Conservation (phyloP, 495 filamentous ascomycete genomes). For the Cercophora scortea region DNA sequence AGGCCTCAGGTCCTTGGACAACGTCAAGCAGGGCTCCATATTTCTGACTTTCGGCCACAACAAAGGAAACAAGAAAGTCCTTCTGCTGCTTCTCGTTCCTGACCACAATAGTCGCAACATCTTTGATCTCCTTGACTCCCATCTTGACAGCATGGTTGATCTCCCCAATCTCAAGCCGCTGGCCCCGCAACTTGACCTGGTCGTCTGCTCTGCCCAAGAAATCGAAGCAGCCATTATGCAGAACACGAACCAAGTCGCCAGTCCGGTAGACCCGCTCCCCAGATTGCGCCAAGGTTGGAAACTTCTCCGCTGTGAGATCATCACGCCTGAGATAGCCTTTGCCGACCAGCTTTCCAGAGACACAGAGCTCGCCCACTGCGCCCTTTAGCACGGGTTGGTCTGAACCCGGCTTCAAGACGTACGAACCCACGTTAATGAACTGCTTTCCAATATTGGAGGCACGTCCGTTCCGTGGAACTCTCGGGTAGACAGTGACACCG, state of each 20-base stretch:
- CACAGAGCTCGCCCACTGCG: slow-evolving; percentile 76
- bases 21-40: slow-evolving; percentile 16
- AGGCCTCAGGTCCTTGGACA: slow-evolving; percentile 14
- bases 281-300: slow-evolving; percentile 46
- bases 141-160: slow-evolving; percentile 60
- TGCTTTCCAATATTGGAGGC: slow-evolving; percentile 79
- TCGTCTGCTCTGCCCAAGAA: slow-evolving; percentile 72
- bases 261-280: slow-evolving; percentile 61
- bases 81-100: slow-evolving; percentile 50
- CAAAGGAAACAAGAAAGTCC: slow-evolving; percentile 63
- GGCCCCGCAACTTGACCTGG: slow-evolving; percentile 73
- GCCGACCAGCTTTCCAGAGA: slow-evolving; percentile 77
- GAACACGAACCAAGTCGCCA: slow-evolving; percentile 68
- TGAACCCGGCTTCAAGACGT: slow-evolving; percentile 63
- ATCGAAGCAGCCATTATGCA: slow-evolving; percentile 62
- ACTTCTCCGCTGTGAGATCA: slow-evolving; percentile 56
- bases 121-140: slow-evolving; percentile 34
- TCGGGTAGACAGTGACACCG: slow-evolving; percentile 70
- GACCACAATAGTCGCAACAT: slow-evolving; percentile 60
- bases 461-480: slow-evolving; percentile 62
- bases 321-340: slow-evolving; percentile 79
- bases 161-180: slow-evolving; percentile 69
- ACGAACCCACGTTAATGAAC: slow-evolving; percentile 75
- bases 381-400: slow-evolving; percentile 67
- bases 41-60: slow-evolving; percentile 30